phyloP scores from a whole-genome alignment of 2,329 filamentous ascomycete species.

The Claviceps pusilla region DNA sequence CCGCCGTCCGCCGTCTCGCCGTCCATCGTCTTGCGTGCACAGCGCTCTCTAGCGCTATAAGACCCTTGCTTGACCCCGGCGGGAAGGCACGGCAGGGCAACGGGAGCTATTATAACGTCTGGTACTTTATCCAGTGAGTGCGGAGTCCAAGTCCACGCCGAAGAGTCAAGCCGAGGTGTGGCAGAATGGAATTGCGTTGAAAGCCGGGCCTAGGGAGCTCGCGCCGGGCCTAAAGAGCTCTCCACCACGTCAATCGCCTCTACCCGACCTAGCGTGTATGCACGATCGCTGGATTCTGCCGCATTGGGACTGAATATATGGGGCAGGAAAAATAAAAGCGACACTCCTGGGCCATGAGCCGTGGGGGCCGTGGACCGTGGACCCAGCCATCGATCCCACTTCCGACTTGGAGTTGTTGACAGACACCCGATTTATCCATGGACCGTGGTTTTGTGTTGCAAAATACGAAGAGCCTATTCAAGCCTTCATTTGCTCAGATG shows the following conservation, averaged over 20 bases:
- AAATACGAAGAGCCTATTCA: no score
- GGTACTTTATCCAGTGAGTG: no score
- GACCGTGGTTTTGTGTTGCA: no score
- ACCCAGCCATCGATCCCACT: background rate
- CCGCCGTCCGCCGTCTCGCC: background rate
- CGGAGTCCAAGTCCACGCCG: no score
- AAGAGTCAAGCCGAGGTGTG: background rate
- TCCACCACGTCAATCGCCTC: background rate
- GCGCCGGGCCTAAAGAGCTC: background rate
- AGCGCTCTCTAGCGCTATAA: background rate
- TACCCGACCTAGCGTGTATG: constrained; percentile 1
- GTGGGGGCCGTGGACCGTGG: background rate
- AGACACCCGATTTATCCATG: background rate
- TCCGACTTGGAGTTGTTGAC: background rate
- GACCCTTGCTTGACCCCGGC: background rate
- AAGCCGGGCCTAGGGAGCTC: background rate
- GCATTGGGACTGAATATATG: background rate
- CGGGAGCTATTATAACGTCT: background rate
- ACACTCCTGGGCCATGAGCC: no score
- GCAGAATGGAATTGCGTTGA: background rate
- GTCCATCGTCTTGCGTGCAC: background rate
- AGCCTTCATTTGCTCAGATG: no score
- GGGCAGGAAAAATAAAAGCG: background rate
- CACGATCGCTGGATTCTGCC: constrained; percentile 4
- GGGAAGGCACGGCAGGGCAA: background rate